Base-by-base conservation (phyloP, 2,329 filamentous ascomycete species). In the Bimuria novae-zelandiae region DNA sequence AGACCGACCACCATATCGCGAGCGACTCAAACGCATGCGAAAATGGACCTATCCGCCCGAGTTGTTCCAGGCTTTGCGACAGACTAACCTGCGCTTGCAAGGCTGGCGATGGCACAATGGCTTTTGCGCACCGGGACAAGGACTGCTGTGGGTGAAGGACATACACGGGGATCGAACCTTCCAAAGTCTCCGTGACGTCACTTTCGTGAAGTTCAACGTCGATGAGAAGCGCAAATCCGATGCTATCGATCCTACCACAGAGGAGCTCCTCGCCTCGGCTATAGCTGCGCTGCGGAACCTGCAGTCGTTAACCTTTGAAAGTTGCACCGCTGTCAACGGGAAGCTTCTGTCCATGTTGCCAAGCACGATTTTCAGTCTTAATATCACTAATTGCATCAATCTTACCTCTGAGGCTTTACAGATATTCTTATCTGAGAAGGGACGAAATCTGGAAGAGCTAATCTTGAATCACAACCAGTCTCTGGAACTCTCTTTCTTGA, bases 351-450 rank as follows among this genome's bases (percentile, higher is more conserved):
- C 83, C 1, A 77, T 84, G 3, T 75, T 97, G 6, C 90, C 92
- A 0, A 79, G 76, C 10, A 81, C 77, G 3, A 78, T 97, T 17
- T 76, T 81, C 40, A 83, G 84, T 40, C 79, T 97, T 3, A 88
- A 88, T 58, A 77, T 97, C 14, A 84, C 86, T 59, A 93, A 94
- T 62, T 97, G 92, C 67, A 87, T 87, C 75, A 84, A 89, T 56
- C 75, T 96, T 8, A 85, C 80, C 4, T 88, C 90, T 0, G 80
- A 85, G 3, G 81, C 86, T 53, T 75, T 97, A 19, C 76, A 79
- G 22, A 69, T 73, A 0, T 96, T 89, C 64, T 79, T 97, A 35
- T 68, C 78, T 5, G 82, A 82, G 0, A 85, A 90, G 62, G 92
- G 92, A 0, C 73, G 77, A 19, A 76, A 83, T n/a, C 76, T 97